Base-by-base conservation (phyloP, 805 yeast genomes). In the Blastobotrys terrestris region DNA sequence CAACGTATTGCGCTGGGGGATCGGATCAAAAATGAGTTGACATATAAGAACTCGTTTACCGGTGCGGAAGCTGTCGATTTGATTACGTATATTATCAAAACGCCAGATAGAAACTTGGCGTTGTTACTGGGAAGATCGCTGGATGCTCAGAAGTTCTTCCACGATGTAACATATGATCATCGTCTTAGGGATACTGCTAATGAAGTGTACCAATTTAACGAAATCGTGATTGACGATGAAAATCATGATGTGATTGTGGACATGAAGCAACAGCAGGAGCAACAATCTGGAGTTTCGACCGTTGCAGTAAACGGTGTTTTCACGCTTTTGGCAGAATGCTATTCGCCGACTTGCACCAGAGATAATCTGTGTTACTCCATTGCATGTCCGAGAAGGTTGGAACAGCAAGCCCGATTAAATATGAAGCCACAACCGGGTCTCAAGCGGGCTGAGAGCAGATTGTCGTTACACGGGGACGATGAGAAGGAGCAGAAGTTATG, bases 91-190 rank as follows among this genome's bases (percentile, higher is more conserved):
- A 86, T 94, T 50, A 84, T 92, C 49, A 76, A 95, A 59, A 92
- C 97, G 1, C 85, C 89, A 6, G 99, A 94, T 67, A 76, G 99
- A 55, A 91, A 90, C 60, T 71, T 94, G 61, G 98, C 98, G 0
- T 72, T 94, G 46, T 72, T 94, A 35, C 71, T 94, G 48, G 99
- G 98, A 26, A 77, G 99, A 58, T 84, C 97, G 0, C 72, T 94
- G 52, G 98, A 94, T 70, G 95, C 97, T 0, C 98, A 94, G 62
- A 87, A 87, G 66, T 80, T 89, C 53, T 90, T 94, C 69, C 96
- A 89, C 64, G 99, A 94, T 70, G 97, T 91, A 21, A 87, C 97
- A 0, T 92, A 92, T 69, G 95, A 90, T 61, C 98, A 91, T 66
- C 76, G 97, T 48, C 74, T 94, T 51, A 77, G 99, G 58, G 99